Percentiles rank a stretch among this genome's conserved stretches.
These are phyloP conservation scores for Hyaloperonospora arabidopsidis DNA, from an alignment of 352 stramenopile genomes.

Conservation along the genomic window DNA sequence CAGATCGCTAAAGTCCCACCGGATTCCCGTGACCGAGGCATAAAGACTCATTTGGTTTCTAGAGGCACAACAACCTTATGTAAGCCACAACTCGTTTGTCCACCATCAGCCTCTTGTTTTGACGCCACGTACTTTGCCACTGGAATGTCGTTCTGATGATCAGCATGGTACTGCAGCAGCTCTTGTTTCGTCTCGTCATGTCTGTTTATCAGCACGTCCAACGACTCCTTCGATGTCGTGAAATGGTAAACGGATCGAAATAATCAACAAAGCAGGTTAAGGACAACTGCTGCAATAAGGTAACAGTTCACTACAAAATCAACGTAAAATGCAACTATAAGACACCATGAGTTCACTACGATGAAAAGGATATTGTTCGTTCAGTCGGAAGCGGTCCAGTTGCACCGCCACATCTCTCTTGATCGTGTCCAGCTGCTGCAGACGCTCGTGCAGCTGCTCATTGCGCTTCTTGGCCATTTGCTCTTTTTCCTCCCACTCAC, in stretches of 20 bases:
- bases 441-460: slow-evolving; percentile 42
- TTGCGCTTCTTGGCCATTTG: slow-evolving; percentile 33
- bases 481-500: slow-evolving; percentile 60
- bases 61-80: slow-evolving; percentile 1
- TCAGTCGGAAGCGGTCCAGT: slow-evolving; percentile 54
- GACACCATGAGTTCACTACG: slow-evolving; percentile 3
- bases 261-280: slow-evolving; percentile 17
- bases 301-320: background rate
- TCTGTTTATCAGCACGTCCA: slow-evolving; percentile 53
- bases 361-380: slow-evolving; percentile 58
- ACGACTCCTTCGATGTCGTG: slow-evolving; percentile 51
- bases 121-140: slow-evolving; percentile 44
- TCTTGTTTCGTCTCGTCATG: slow-evolving; percentile 59
- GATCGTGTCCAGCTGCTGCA: slow-evolving; percentile 56
- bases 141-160: slow-evolving; percentile 63
- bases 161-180: slow-evolving; percentile 46
- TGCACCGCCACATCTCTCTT: slow-evolving; percentile 62
- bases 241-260: slow-evolving; percentile 4
- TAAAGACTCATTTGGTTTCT: slow-evolving; percentile 78
- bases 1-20: slow-evolving; percentile 57
- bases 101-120: background rate
- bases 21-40: slow-evolving; percentile 67
- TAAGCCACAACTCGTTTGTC: background rate
- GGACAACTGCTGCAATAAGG: slow-evolving; percentile 10
- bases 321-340: slow-evolving; percentile 5